phyloP scores from a whole-genome alignment of 371 early-diverging fungal genomes.

The Coemansia sp. region DNA sequence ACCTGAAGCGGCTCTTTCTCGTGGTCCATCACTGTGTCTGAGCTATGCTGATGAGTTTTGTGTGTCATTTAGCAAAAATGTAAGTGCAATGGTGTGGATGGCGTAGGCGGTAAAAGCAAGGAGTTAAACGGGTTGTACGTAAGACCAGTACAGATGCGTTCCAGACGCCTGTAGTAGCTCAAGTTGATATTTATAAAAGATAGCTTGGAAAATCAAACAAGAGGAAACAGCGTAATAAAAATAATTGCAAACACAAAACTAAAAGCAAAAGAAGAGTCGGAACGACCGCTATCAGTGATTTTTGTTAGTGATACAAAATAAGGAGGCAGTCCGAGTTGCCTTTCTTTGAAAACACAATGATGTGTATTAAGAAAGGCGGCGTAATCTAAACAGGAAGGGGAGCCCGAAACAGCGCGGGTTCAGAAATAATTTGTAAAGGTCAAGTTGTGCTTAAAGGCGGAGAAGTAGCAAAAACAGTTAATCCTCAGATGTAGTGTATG shows the following conservation, averaged over 20 bases:
- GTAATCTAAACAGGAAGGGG: not conserved
- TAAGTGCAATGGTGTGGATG: not conserved
- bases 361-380: conserved; percentile 1
- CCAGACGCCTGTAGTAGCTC: not conserved
- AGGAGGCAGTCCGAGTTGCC: not conserved
- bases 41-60: not conserved
- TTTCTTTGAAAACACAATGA: conserved; percentile 6
- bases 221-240: not conserved
- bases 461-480: no score
- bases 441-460: no score
- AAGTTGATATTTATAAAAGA: no score
- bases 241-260: not conserved
- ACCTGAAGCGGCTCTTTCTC: not conserved
- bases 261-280: not conserved
- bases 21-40: not conserved
- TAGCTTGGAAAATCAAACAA: no score
- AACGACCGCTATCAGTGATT: not conserved
- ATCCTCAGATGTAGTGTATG: no score
- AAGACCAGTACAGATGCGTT: not conserved
- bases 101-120: not conserved
- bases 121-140: not conserved
- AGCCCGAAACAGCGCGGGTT: conserved; percentile 3
- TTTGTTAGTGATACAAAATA: conserved; percentile 1
- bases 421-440: not conserved
- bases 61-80: conserved; percentile 1